Evolutionary conservation across 352 stramenopile species (phyloP), one percentile per base, ranked within the genome.

Genomic region (Phytophthora citrophthora): DNA sequence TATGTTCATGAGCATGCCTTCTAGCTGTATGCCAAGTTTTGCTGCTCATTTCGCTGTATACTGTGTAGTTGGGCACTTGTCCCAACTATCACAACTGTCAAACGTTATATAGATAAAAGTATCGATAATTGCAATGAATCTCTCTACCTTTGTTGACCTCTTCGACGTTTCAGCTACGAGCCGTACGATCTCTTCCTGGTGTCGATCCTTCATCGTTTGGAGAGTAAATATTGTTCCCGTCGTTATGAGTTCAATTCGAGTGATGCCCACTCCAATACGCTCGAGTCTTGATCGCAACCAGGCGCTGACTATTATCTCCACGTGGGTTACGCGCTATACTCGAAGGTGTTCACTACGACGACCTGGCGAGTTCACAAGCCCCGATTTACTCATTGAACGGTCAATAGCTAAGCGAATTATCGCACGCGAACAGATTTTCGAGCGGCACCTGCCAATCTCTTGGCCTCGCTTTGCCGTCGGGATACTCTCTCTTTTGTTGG

Each of bases 401-500:
- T 60, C 18, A 7, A 39, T 61, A 13, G n/a, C 40, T 24, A 56
- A 63, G 8, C 62, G 69, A 50, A 16, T 69, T 23, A 23, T 11
- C 4, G 52, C 20, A 2, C 68, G 68, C 20, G 48, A 66, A 23
- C 58, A 60, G 13, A 48, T 51, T 2, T 67, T 76, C n/a, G 41
- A 71, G 18, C 38, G 36, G 32, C 15, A 44, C 8, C 29, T 76
- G 1, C 54, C 58, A 8, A 73, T 76, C 26, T 76, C 68, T 1
- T 73, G 53, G 68, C 0, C 49, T 4, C 68, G 68, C 0, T 64
- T 70, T 5, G 29, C 67, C 1, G 40, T 54, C 2, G 58, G 68
- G 1, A 0, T 76, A 5, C 7, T 54, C 1, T 81, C 73, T 5
- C 44, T 81, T 1, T 8, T 55, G 7, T 41, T 81, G 15, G 65